Conservation (phyloP, 2,329 filamentous ascomycete genomes). For the Bipolaris sorokiniana region DNA sequence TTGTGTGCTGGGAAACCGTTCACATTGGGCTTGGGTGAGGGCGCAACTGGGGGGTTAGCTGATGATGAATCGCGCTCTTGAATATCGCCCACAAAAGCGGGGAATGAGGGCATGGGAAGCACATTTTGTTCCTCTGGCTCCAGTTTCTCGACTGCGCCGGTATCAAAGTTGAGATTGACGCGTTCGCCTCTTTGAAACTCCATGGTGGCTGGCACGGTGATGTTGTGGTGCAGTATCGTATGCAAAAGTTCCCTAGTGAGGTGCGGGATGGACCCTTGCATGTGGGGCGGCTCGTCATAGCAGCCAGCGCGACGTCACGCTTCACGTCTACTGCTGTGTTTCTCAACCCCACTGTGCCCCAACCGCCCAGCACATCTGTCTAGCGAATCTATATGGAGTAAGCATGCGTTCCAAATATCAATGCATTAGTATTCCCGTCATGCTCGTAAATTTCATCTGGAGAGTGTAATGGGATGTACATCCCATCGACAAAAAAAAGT, state of each 20-base stretch:
- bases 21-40: slow-evolving; percentile 60
- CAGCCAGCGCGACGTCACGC: not conserved
- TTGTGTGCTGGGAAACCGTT: slow-evolving; percentile 90
- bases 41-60: slow-evolving; percentile 68
- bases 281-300: slow-evolving; percentile 3
- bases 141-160: slow-evolving; percentile 55
- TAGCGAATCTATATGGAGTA: no score
- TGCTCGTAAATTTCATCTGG: no score
- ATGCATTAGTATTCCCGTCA: no score
- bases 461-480: no score
- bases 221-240: not conserved
- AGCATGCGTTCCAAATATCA: no score
- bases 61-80: slow-evolving; percentile 71
- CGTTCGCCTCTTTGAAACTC: slow-evolving; percentile 64
- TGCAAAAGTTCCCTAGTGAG: slow-evolving; percentile 1
- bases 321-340: not conserved
- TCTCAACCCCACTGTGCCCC: not conserved
- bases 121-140: slow-evolving; percentile 29
- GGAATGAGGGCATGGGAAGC: slow-evolving; percentile 22
- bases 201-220: slow-evolving; percentile 31
- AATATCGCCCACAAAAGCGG: slow-evolving; percentile 71
- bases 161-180: slow-evolving; percentile 66
- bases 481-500: not conserved
- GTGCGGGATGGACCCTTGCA: slow-evolving; percentile 12
- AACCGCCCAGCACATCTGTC: not conserved